Evolutionary conservation across 2,329 filamentous ascomycete species (phyloP).

Genomic region (Sordariomycetes sp.): DNA sequence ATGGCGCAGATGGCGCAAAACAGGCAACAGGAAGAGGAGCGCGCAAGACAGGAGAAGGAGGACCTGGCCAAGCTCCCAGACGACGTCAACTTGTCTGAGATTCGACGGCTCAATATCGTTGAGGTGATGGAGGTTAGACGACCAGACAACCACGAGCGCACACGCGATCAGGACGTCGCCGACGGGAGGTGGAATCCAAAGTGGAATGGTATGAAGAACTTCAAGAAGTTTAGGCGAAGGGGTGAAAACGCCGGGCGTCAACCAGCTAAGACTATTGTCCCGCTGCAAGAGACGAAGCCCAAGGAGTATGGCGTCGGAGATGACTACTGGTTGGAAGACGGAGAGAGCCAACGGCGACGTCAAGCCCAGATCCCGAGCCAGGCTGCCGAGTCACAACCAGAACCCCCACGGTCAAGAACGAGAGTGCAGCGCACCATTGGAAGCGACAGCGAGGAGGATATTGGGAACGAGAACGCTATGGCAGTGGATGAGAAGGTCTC

Average conservation of each 20-base stretch:
- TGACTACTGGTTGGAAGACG: slow-evolving; percentile 63
- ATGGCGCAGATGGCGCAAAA: slow-evolving; percentile 54
- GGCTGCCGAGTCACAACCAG: neutral
- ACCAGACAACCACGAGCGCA: slow-evolving; percentile 7
- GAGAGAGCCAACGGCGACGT: slow-evolving; percentile 10
- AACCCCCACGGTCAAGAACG: neutral
- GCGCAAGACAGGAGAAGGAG: slow-evolving; percentile 42
- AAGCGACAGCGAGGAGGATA: slow-evolving; percentile 6
- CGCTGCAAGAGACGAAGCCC: slow-evolving; percentile 59
- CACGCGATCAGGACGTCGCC: slow-evolving; percentile 38
- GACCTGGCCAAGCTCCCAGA: slow-evolving; percentile 42
- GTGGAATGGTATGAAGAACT: slow-evolving; percentile 95
- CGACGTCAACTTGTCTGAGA: slow-evolving; percentile 62
- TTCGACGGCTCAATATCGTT: slow-evolving; percentile 66
- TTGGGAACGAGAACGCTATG: too few species aligned
- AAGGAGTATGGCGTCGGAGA: slow-evolving; percentile 69
- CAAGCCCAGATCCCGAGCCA: too few species aligned
- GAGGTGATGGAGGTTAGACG: slow-evolving; percentile 60
- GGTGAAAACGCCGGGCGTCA: slow-evolving; percentile 37
- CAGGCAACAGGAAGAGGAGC: slow-evolving; percentile 59
- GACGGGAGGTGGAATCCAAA: slow-evolving; percentile 67
- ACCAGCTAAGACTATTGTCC: slow-evolving; percentile 51
- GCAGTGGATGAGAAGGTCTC: neutral
- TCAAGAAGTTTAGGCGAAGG: slow-evolving; percentile 72
- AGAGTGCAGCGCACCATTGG: neutral